phyloP scores from a whole-genome alignment of 306 rosid genomes.

The Comarum palustre region DNA sequence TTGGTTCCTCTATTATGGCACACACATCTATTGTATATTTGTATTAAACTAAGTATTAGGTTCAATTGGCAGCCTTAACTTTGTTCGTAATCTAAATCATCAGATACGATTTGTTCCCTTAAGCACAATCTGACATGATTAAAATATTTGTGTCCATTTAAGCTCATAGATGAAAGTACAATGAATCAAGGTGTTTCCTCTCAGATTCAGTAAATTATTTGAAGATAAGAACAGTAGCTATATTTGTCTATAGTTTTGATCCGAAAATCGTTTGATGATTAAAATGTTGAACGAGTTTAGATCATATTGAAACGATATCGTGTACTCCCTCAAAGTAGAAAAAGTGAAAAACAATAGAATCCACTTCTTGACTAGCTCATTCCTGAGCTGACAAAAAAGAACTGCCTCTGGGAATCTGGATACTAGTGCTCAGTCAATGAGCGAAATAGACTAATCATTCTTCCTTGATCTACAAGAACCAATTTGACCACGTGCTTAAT shows the following conservation, averaged over 20 bases:
- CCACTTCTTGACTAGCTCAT: neutral
- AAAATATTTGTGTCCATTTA: neutral
- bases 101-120: neutral
- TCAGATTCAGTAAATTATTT: neutral
- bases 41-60: neutral
- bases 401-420: constrained; percentile 5
- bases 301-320: neutral
- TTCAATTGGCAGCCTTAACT: neutral
- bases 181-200: neutral
- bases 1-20: neutral
- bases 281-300: neutral
- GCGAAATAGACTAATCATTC: neutral
- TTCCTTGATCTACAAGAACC: neutral
- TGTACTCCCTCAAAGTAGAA: neutral
- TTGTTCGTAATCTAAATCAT: constrained; percentile 1
- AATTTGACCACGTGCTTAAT: constrained; percentile 19
- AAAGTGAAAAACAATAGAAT: no score
- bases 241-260: no score
- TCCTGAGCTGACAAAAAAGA: neutral
- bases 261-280: no score
- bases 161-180: neutral
- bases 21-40: neutral
- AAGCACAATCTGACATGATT: constrained; percentile 20
- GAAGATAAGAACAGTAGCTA: no score
- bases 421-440: neutral